phyloP scores from a whole-genome alignment of 768 basidiomycete genomes.

The Kwoniella bestiolae region DNA sequence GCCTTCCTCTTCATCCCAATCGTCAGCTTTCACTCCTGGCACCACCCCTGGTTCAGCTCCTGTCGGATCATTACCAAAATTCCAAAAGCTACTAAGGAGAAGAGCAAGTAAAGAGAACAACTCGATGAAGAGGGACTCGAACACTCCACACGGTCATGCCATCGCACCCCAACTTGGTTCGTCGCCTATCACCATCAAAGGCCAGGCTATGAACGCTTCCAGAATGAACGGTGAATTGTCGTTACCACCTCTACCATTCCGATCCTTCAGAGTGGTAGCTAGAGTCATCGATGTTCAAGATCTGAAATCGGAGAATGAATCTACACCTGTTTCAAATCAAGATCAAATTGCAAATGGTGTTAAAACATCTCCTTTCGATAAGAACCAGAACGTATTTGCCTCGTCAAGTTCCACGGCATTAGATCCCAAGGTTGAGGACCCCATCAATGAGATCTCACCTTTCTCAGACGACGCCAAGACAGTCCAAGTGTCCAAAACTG shows the following conservation, averaged over 20 bases:
- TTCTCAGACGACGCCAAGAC: slow-evolving; percentile 12
- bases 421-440: background rate
- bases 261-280: slow-evolving; percentile 73
- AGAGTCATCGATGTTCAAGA: slow-evolving; percentile 74
- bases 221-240: background rate
- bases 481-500: slow-evolving; percentile 60
- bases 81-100: slow-evolving; percentile 48
- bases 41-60: slow-evolving; percentile 6
- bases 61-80: slow-evolving; percentile 40
- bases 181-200: background rate
- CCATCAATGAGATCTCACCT: slow-evolving; percentile 8
- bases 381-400: slow-evolving; percentile 10
- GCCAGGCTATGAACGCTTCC: background rate
- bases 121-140: slow-evolving; percentile 22
- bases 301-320: slow-evolving; percentile 60
- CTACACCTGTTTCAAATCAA: background rate
- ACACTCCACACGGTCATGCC: background rate
- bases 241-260: slow-evolving; percentile 58
- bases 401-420: background rate
- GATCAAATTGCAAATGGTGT: background rate
- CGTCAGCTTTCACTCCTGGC: background rate
- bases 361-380: slow-evolving; percentile 10
- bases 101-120: slow-evolving; percentile 45
- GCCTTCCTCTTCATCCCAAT: slow-evolving; percentile 7
- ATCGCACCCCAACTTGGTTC: background rate